Evolutionary conservation across 805 yeast species (phyloP).

Genomic region (Wickerhamomyces kurtzmanii): DNA sequence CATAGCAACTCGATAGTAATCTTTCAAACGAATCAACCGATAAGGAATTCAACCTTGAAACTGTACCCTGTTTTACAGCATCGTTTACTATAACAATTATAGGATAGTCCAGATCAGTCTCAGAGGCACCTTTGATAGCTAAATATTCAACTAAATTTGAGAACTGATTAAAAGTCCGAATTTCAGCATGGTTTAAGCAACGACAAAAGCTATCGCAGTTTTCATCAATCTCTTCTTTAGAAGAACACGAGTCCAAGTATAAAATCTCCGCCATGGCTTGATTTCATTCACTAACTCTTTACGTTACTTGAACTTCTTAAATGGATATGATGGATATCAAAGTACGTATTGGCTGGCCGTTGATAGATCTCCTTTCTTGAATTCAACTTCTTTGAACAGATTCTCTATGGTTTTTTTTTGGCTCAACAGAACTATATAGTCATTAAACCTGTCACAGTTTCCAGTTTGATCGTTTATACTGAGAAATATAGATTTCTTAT

Average conservation of each 20-base stretch:
- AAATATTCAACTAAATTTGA: conserved; percentile 8
- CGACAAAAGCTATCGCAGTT: not conserved
- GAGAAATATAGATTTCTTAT: too few species aligned
- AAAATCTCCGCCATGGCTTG: not conserved
- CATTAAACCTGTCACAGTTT: too few species aligned
- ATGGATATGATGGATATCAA: too few species aligned
- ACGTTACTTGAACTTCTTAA: too few species aligned
- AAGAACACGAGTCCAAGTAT: not conserved
- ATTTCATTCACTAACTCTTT: too few species aligned
- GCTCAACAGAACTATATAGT: too few species aligned
- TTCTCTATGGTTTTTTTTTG: too few species aligned
- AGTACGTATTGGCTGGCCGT: too few species aligned
- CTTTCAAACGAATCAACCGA: conserved; percentile 4
- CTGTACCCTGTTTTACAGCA: not conserved
- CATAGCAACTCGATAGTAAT: conserved; percentile 12
- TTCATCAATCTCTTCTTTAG: not conserved
- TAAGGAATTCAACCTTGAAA: conserved; percentile 7
- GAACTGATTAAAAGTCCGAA: conserved; percentile 8
- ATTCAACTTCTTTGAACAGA: too few species aligned
- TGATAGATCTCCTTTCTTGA: too few species aligned
- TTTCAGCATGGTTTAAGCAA: conserved; percentile 1
- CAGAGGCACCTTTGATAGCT: conserved; percentile 14
- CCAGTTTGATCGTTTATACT: too few species aligned
- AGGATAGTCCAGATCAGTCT: conserved; percentile 17
- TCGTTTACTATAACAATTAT: conserved; percentile 14